Evolutionary conservation across 1,139 yeast species (phyloP), one percentile per base, ranked within the genome.

Genomic region (Meyerozyma elateridarum): DNA sequence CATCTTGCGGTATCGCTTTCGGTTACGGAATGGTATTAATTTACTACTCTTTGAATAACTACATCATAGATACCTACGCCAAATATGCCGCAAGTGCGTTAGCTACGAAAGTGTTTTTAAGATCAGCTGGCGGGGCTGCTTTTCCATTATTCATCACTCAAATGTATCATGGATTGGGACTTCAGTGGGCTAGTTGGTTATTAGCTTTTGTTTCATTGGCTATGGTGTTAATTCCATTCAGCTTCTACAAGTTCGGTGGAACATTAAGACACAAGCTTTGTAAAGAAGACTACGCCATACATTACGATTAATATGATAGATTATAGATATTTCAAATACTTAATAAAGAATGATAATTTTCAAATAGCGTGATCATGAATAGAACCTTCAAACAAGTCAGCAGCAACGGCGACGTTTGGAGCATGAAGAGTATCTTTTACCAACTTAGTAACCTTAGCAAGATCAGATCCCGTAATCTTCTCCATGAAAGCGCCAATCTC

Each of bases 21-120:
- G 96, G 96, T 21, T 85, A 76, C 50, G 96, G 96, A 39, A 85
- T 87, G 95, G 95, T 85, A 35, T 66, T 87, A 49, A 79, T 85
- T 50, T 87, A 85, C 58, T 85, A 85, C 54, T 83, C 95, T 2
- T 70, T 85, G 51, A 87, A 87, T 62, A 85, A 85, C 60, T 87
- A 87, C 56, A 85, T 87, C 56, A 83, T 87, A 53, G 95, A 85
- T 57, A 79, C 93, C 18, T 85, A 85, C 56, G 84, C 87, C 33
- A 79, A 79, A 49, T 84, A 73, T 49, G 95, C 95, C n/a, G 94
- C 95, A 9, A 76, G 87, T 35, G 95, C 95, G 0, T 68, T 87
- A 44, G 95, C 95, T 8, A 87, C 95, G 11, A 85, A 85, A 57
- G 95, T 85, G 20, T 85, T 87, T 50, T 64, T 89, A 49, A 78